Base-by-base conservation (phyloP, 208 protist species). In the Crithidia thermophila region DNA sequence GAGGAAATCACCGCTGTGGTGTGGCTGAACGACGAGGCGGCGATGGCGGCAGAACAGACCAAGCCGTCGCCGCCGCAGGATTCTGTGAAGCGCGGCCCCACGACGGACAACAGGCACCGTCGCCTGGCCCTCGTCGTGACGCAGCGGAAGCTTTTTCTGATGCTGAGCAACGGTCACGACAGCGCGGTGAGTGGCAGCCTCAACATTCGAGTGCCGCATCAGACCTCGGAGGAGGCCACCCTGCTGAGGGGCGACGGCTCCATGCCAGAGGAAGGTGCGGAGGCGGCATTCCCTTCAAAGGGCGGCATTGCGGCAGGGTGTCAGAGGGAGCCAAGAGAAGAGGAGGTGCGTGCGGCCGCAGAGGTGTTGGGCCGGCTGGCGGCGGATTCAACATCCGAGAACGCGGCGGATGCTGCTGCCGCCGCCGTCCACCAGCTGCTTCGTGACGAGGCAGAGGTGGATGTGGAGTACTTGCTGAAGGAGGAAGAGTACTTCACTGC, bases 401-500 rank as follows among this genome's bases (percentile, higher is more conserved):
- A 20, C 27, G 0, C 3, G 5, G 10, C n/a, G 6, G 14, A 25
- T 1, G 20, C n/a, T 3, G 11, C 18, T 6, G 27, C 39, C 0
- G 51, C 42, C 42, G n/a, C 28, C 16, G 10, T 16, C 1, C 28
- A 39, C 42, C 30, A 51, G n/a, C 5, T 25, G 1, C 0, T 13
- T 14, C 21, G 21, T 20, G 58, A 52, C 25, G 68, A 62, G 50
- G 13, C 53, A 9, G 60, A 42, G 43, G 68, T 68, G 16, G 42
- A 47, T 7, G 39, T 68, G 6, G 25, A 49, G 20, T 42, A 46
- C 34, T 11, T 75, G 18, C 60, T 75, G 23, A 23, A 45, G 34
- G 53, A 53, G 34, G 68, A 47, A n/a, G 68, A 75, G 52, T 68
- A 75, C 60, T 63, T 75, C 52, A 75, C 68, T 13, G 42, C 68